phyloP scores from a whole-genome alignment of 441 rosid species.

The Gossypium aridum region DNA sequence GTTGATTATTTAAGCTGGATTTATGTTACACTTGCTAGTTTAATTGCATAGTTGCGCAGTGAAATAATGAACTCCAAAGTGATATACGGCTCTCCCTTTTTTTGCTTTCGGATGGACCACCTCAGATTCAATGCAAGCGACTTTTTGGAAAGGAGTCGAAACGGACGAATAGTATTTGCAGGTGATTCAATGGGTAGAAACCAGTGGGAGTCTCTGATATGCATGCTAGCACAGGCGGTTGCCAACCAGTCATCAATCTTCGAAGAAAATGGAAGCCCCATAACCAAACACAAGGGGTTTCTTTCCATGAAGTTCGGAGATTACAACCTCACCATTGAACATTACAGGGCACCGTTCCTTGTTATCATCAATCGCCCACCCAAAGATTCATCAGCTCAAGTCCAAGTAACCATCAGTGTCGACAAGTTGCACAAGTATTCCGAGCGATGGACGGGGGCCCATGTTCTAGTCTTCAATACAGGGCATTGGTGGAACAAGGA shows the following conservation, averaged over 20 bases:
- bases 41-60: too few relatives aligned
- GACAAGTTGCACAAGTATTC: slow-evolving; percentile 68
- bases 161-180: slow-evolving; percentile 73
- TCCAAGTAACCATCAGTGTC: slow-evolving; percentile 45
- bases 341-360: slow-evolving; percentile 75
- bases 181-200: slow-evolving; percentile 92
- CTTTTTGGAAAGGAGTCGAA: slow-evolving; percentile 52
- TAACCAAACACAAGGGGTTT: slow-evolving; percentile 77
- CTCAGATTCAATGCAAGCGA: slow-evolving; percentile 69
- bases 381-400: slow-evolving; percentile 23
- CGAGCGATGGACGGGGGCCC: slow-evolving; percentile 55
- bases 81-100: too few relatives aligned
- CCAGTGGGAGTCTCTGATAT: slow-evolving; percentile 87
- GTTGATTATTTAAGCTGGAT: neutral
- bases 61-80: too few relatives aligned
- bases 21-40: neutral
- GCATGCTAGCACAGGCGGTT: slow-evolving; percentile 63
- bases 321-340: slow-evolving; percentile 69
- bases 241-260: slow-evolving; percentile 53
- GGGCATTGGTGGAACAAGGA: slow-evolving; percentile 91
- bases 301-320: slow-evolving; percentile 63
- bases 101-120: neutral
- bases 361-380: slow-evolving; percentile 52
- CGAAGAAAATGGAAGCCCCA: slow-evolving; percentile 65
- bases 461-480: slow-evolving; percentile 64